These are phyloP conservation scores for Candida silvatica DNA, from an alignment of 805 yeast genomes.

Conservation along the genomic window DNA sequence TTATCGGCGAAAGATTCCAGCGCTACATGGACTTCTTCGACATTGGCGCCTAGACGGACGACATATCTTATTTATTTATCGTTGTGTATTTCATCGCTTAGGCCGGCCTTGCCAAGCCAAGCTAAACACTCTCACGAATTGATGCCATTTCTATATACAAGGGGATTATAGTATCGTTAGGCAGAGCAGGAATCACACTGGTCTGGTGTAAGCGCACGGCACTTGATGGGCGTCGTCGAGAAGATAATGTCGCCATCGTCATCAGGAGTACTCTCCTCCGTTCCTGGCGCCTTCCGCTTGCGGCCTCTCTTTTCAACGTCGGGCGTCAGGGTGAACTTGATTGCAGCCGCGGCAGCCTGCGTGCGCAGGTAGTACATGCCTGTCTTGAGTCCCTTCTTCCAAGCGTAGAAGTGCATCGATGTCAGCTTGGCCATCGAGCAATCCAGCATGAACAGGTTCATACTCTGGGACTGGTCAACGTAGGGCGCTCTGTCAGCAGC, in stretches of 20 bases:
- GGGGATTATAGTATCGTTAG: conserved; percentile 5
- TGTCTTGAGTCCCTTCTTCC: conserved; percentile 97
- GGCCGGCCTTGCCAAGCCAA: no score
- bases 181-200: conserved; percentile 39
- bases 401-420: conserved; percentile 97
- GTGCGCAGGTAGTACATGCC: conserved; percentile 98
- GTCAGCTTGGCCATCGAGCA: conserved; percentile 97
- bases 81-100: background rate
- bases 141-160: conserved; percentile 3
- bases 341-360: conserved; percentile 95
- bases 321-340: conserved; percentile 76
- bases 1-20: conserved; percentile 1
- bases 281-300: conserved; percentile 1
- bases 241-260: no score
- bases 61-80: background rate
- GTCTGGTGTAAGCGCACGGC: no score
- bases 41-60: background rate
- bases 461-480: conserved; percentile 87
- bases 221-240: no score
- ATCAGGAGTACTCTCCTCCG: no score
- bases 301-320: conserved; percentile 5
- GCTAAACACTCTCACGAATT: no score
- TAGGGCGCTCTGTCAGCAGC: conserved; percentile 74
- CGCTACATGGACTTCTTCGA: conserved; percentile 2
- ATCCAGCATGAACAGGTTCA: conserved; percentile 79